phyloP scores from a whole-genome alignment of 148 eudicot species.

The Amaranthus palmeri region DNA sequence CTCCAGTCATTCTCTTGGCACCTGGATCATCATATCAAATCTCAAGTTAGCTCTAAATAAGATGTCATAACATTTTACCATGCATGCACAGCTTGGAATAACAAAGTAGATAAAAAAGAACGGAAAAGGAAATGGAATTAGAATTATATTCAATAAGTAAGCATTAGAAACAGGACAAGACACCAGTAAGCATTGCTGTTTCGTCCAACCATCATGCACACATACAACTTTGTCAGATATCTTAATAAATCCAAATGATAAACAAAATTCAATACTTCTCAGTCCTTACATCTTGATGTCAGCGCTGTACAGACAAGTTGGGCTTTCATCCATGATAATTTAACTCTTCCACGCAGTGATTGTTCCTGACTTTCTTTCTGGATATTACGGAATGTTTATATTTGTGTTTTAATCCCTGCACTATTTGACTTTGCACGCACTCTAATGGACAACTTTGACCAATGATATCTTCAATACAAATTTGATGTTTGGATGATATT shows the following conservation, averaged over 20 bases:
- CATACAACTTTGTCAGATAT: neutral
- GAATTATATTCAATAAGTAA: too few species aligned
- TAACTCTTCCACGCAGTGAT: too few species aligned
- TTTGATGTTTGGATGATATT: too few species aligned
- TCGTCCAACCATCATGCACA: neutral
- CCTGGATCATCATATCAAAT: constrained; percentile 36
- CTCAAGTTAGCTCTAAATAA: neutral
- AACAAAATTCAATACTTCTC: neutral
- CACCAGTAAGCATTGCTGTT: neutral
- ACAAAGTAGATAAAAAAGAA: neutral
- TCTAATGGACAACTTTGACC: too few species aligned
- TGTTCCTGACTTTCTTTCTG: too few species aligned
- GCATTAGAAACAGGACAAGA: neutral
- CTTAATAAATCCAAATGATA: neutral
- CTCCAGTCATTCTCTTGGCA: constrained; percentile 72
- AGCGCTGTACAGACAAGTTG: neutral
- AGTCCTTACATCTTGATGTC: neutral
- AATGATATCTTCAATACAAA: too few species aligned
- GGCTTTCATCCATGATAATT: neutral
- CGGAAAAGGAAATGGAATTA: too few species aligned
- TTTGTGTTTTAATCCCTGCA: too few species aligned
- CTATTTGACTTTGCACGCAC: too few species aligned
- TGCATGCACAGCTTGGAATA: neutral
- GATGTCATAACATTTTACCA: neutral
- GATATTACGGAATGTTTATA: too few species aligned